These are phyloP conservation scores for Astrephomene gubernaculifera DNA, from an alignment of 139 green algal genomes.

Conservation along the genomic window DNA sequence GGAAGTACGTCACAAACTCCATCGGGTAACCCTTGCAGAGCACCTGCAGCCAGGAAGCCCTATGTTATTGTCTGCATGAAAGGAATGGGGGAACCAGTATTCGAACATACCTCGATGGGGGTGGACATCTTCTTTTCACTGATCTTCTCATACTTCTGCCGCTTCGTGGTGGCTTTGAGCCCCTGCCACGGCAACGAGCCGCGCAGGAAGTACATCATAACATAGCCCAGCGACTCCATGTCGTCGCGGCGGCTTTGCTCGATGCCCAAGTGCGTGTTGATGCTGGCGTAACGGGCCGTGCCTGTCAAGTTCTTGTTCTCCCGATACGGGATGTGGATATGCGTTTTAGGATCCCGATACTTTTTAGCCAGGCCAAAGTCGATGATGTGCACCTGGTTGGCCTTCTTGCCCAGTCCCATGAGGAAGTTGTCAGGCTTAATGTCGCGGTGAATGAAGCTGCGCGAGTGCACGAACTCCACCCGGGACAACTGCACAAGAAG, in stretches of 20 bases:
- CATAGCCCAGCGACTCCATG: constrained; percentile 92
- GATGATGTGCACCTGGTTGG: constrained; percentile 99
- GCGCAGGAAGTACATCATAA: constrained; percentile 98
- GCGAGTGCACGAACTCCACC: constrained; percentile 98
- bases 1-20: constrained; percentile 98
- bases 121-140: constrained; percentile 99
- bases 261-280: constrained; percentile 99
- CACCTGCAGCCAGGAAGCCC: too few relatives aligned
- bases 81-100: too few relatives aligned
- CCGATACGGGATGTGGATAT: constrained; percentile 99
- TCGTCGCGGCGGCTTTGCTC: constrained; percentile 98
- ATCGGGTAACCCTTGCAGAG: constrained; percentile 97
- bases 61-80: not conserved
- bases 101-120: constrained; percentile 86
- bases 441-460: constrained; percentile 97
- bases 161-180: constrained; percentile 98
- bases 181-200: constrained; percentile 97
- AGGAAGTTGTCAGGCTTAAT: constrained; percentile 90
- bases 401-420: constrained; percentile 94
- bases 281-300: constrained; percentile 98
- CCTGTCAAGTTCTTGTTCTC: constrained; percentile 99
- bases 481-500: constrained; percentile 82
- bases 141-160: constrained; percentile 99
- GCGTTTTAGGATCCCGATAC: constrained; percentile 98
- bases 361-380: constrained; percentile 99